These are phyloP conservation scores for Gymnopilus junonius DNA, from an alignment of 768 basidiomycete genomes.

Conservation along the genomic window DNA sequence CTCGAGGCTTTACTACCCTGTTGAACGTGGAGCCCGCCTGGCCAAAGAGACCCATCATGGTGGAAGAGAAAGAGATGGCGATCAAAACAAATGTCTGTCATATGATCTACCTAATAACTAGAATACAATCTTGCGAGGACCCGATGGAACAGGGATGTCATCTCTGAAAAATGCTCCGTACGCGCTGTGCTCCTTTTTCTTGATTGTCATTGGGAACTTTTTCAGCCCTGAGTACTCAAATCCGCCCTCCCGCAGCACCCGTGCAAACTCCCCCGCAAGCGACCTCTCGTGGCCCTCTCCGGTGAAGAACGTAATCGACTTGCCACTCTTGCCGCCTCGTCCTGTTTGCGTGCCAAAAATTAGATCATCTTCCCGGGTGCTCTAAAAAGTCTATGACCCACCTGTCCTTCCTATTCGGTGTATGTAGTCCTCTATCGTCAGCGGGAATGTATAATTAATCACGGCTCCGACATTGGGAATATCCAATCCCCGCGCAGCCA, in stretches of 20 bases:
- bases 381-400: conserved; percentile 34
- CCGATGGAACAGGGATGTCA: conserved; percentile 60
- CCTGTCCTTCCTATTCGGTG: conserved; percentile 92
- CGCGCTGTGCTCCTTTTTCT: conserved; percentile 90
- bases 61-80: conserved; percentile 16
- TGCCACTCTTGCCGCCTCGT: conserved; percentile 87
- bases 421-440: conserved; percentile 93
- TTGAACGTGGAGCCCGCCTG: conserved; percentile 64
- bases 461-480: conserved; percentile 95
- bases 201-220: conserved; percentile 95
- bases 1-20: conserved; percentile 66
- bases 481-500: conserved; percentile 95
- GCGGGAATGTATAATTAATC: conserved; percentile 96
- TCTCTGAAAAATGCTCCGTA: conserved; percentile 89
- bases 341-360: conserved; percentile 46
- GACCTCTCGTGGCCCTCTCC: conserved; percentile 84
- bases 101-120: conserved; percentile 28
- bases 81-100: conserved; percentile 1
- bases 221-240: conserved; percentile 78
- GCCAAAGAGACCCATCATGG: conserved; percentile 83
- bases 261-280: conserved; percentile 91
- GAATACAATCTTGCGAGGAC: conserved; percentile 82
- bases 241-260: conserved; percentile 87
- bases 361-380: conserved; percentile 1
- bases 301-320: conserved; percentile 96